Evolutionary conservation across 2,329 filamentous ascomycete species (phyloP).

Genomic region (Trichoderma lentiforme): DNA sequence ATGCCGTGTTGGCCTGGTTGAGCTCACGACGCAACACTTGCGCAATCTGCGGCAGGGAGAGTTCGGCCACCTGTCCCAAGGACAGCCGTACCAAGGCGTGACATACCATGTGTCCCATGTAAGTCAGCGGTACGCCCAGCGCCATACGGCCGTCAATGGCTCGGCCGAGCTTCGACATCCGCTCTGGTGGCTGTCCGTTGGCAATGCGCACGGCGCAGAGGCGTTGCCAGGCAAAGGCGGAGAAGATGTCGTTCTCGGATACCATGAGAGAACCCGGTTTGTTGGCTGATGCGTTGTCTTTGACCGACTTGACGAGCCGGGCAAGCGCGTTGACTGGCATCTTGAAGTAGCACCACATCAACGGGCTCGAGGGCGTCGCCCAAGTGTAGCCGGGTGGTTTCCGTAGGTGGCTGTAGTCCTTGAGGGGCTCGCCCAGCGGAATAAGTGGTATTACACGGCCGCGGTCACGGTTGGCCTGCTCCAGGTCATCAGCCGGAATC

Average conservation of each 20-base stretch:
- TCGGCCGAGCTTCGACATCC: not conserved
- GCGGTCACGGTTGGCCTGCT: not conserved
- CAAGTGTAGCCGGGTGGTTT: not conserved
- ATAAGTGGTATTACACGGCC: not conserved
- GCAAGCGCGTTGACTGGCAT: not conserved
- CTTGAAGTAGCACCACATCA: not conserved
- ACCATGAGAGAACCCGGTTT: not conserved
- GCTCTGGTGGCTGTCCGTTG: not conserved
- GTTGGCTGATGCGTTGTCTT: not conserved
- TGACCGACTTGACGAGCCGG: not conserved
- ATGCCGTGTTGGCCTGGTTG: not conserved
- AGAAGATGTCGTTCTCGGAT: not conserved
- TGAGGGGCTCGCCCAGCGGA: not conserved
- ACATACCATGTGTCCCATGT: not conserved
- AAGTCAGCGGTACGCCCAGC: not conserved
- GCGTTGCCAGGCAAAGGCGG: not conserved
- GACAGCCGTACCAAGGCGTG: not conserved
- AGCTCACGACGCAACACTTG: not conserved
- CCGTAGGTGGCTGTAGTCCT: not conserved
- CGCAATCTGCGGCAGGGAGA: not conserved
- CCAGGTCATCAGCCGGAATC: not conserved
- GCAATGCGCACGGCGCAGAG: not conserved
- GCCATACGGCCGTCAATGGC: not conserved
- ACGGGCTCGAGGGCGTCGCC: not conserved
- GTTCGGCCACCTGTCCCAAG: not conserved